Evolutionary conservation across 441 rosid genomes (phyloP), one percentile per base, ranked within the genome.

Genomic region (Bruguiera hainesii): DNA sequence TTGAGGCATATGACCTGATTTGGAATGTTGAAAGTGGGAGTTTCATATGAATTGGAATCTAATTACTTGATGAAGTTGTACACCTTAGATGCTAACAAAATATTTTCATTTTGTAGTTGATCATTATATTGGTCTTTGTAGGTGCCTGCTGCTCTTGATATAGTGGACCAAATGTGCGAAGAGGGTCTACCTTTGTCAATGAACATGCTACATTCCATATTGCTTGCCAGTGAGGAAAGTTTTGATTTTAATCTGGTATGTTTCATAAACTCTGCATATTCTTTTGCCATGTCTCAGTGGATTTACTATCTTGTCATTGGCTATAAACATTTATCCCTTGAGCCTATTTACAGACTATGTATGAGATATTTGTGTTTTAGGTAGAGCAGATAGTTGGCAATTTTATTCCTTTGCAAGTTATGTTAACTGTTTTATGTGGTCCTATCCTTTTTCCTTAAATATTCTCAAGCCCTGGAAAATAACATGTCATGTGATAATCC

Each of bases 141-240:
- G 98, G 97, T 91, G 79, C 85, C 78, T 74, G 75, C 68, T 39
- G 96, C 97, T 71, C 81, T 93, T 74, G 89, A 86, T 74, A 50
- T 89, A 53, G 86, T 82, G 56, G 86, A 89, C 33, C 72, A 81
- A 79, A 83, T 91, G 85, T 82, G 82, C 78, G 81, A 80, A 66
- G 82, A 18, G 60, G 87, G 86, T 65, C 80, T 86, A 71, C 63
- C 75, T 55, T 46, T 88, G 71, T 79, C 91, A 56, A 66, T 74
- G 56, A 69, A 69, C 70, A 69, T 77, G n/a, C 60, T 93, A 63
- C 78, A 87, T 69, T 66, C 82, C 29, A 72, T 90, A 62, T 68
- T 93, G 73, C 71, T 42, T 73, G 82, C 87, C 35, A 56, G 71
- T 71, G 93, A 85, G 39, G 87, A 78, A 60, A 75, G 68, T 78